A percentile compares a stretch with the other conserved stretches of the same genome.
phyloP scores from a whole-genome alignment of 352 stramenopile species.

The Phytophthora foliorum region DNA sequence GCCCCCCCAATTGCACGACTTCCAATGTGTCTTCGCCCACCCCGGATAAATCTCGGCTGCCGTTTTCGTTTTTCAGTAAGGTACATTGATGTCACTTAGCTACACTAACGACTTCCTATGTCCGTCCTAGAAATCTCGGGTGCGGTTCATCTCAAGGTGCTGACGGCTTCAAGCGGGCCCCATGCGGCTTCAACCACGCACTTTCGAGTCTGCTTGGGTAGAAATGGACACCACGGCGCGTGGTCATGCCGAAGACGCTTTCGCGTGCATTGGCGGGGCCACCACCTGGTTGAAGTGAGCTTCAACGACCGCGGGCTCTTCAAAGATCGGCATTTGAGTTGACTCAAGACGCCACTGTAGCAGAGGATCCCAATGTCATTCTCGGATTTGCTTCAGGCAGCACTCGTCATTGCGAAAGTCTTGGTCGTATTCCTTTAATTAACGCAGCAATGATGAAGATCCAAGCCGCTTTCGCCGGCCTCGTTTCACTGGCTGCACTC shows the following conservation, averaged over 20 bases:
- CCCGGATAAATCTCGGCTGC: too few species aligned
- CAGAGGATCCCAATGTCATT: slow-evolving; percentile 7
- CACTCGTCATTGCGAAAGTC: too few species aligned
- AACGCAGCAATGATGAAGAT: slow-evolving; percentile 10
- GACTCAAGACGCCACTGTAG: not conserved
- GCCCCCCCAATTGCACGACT: too few species aligned
- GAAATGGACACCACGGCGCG: not conserved
- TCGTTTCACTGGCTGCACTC: slow-evolving; percentile 11
- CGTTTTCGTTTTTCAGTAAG: too few species aligned
- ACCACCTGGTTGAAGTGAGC: not conserved
- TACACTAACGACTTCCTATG: too few species aligned
- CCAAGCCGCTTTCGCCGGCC: not conserved
- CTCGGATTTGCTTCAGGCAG: slow-evolving; percentile 6
- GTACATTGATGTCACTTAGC: too few species aligned
- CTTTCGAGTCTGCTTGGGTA: slow-evolving; percentile 5
- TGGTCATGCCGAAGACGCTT: too few species aligned
- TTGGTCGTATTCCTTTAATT: too few species aligned
- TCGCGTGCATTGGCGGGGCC: too few species aligned
- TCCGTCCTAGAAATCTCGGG: too few species aligned
- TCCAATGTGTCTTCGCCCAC: too few species aligned
- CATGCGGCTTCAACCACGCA: slow-evolving; percentile 10
- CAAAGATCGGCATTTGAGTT: slow-evolving; percentile 11
- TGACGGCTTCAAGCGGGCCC: not conserved
- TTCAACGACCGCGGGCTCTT: not conserved
- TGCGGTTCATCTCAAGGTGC: too few species aligned